These are phyloP conservation scores for Umbelopsis sp. DNA, from an alignment of 192 early-diverging fungal species.

Conservation along the genomic window DNA sequence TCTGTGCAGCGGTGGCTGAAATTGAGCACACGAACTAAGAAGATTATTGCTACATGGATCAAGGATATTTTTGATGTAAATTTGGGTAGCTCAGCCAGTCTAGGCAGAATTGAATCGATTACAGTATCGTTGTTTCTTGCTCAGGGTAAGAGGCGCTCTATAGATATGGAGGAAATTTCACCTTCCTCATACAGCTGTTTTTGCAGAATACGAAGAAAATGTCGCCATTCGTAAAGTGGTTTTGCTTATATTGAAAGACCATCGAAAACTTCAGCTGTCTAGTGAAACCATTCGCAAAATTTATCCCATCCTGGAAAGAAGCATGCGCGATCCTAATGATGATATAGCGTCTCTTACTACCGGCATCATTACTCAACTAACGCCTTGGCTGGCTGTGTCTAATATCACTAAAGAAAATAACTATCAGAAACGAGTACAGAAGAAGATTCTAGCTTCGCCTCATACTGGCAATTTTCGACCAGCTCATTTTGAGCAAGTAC, in stretches of 20 bases:
- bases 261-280: background rate
- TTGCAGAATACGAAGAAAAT: conserved; percentile 7
- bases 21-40: background rate
- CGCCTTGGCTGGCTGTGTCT: conserved; percentile 1
- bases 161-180: background rate
- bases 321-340: background rate
- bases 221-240: background rate
- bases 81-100: background rate
- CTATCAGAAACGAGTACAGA: background rate
- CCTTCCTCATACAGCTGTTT: too few relatives aligned
- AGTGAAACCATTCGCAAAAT: background rate
- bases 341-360: background rate
- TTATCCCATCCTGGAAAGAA: background rate
- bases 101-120: background rate
- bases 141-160: conserved; percentile 3
- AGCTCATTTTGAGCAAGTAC: conserved; percentile 65
- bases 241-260: background rate
- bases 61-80: background rate
- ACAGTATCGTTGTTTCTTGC: background rate
- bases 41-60: background rate
- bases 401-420: conserved; percentile 6
- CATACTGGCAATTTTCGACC: conserved; percentile 66
- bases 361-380: background rate
- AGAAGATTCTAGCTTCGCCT: conserved; percentile 43
- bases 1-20: too few relatives aligned